Evolutionary conservation across 2,329 filamentous ascomycete species (phyloP), one percentile per base, ranked within the genome.

Genomic region (Penicillium sp.): DNA sequence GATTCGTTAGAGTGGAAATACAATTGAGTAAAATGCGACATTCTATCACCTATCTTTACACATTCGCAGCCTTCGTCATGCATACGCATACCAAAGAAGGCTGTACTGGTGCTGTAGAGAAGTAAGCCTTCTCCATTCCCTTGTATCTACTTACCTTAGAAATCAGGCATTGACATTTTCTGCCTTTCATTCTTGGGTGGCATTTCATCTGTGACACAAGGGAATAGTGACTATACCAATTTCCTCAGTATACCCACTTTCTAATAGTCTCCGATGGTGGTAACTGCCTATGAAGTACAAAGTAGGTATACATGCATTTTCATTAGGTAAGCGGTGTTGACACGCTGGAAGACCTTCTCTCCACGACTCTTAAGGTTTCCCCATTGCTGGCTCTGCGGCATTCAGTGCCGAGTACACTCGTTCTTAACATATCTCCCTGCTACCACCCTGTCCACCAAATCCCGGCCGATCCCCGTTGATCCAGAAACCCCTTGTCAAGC

Each of bases 391-490:
- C 41, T 22, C 45, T 42, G 46, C 40, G 59, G 61, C 59, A 60
- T 55, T 59, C 32, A 20, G 31, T 60, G 59, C 60, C 60, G 32
- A 47, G 61, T 57, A 42, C 62, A 58, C 48, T 65, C 62, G 58
- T 63, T 64, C 51, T 9, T 24, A n/a, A 6, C 18, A 13, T n/a
- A 4, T 18, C n/a, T 18, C 29, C 20, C 13, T 39, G 22, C 23
- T 23, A 16, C n/a, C 41, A 23, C 16, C 26, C 23, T 13, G 23
- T 23, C 27, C 29, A 35, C 34, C 23, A 10, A 11, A 47, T 36
- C 38, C 26, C 38, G 11, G 27, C 22, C 20, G 26, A 47, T 16
- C 24, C 44, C 22, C 38, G 26, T 24, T 34, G n/a, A 14, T 34
- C 22, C 16, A 28, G 9, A 38, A 38, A 38, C 26, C 34, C 5